A percentile compares a stretch with the other conserved stretches of the same genome.
phyloP scores from a whole-genome alignment of 1,139 yeast genomes.

The Diutina scorzettiae region DNA sequence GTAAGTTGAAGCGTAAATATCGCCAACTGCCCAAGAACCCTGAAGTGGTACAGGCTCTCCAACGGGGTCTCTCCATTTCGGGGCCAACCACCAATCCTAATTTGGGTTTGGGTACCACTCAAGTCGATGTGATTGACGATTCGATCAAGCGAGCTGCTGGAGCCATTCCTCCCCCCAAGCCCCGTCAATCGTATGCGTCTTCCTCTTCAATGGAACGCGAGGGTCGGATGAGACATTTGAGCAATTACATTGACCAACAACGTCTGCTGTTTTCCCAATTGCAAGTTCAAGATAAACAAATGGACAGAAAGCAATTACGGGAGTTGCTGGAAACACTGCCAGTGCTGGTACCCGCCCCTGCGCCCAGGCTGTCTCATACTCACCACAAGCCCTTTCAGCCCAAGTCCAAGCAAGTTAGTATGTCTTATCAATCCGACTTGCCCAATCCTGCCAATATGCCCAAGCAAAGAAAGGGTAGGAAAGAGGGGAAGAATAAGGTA shows the following conservation, averaged over 20 bases:
- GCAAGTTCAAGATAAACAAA: background rate
- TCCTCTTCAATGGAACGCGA: background rate
- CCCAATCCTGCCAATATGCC: too few relatives aligned
- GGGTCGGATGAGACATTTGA: slow-evolving; percentile 7
- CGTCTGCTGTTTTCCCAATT: background rate
- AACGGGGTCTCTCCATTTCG: slow-evolving; percentile 1
- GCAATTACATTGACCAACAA: slow-evolving; percentile 9
- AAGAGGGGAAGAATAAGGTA: too few relatives aligned
- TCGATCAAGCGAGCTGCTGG: slow-evolving; percentile 1
- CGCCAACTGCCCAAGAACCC: slow-evolving; percentile 1
- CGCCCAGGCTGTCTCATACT: background rate
- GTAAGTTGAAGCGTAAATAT: background rate
- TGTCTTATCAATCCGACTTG: too few relatives aligned
- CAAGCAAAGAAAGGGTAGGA: too few relatives aligned
- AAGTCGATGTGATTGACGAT: background rate
- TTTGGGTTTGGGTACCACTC: background rate
- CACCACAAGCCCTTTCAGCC: background rate
- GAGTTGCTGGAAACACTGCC: background rate
- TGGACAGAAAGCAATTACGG: slow-evolving; percentile 1
- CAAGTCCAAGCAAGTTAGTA: too few relatives aligned
- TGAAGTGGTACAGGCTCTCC: background rate
- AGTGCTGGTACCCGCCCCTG: background rate
- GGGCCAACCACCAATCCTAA: background rate
- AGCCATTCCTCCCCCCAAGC: background rate
- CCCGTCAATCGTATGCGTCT: background rate